Conservation (phyloP, 164 flowering plant species). For the Chimonanthus salicifolius region DNA sequence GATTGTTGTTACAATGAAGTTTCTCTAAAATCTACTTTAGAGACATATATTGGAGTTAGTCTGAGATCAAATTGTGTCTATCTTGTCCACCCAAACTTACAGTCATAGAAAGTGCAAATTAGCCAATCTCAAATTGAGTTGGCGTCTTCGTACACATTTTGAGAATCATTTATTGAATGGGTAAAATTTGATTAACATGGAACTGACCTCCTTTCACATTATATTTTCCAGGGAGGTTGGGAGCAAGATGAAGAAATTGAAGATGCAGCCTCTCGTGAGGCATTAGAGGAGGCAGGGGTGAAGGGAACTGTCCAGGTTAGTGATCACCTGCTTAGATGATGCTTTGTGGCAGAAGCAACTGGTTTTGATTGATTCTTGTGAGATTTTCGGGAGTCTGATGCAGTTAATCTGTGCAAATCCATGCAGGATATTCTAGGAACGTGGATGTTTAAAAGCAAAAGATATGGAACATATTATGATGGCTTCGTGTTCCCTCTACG, state of each 20-base stretch:
- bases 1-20: too few relatives aligned
- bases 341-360: neutral
- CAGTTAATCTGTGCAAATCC: neutral
- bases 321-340: neutral
- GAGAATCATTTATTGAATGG: too few relatives aligned
- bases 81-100: too few relatives aligned
- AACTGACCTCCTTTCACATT: neutral
- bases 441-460: constrained; percentile 77
- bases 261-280: constrained; percentile 68
- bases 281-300: constrained; percentile 83
- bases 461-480: constrained; percentile 46
- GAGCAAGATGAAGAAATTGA: constrained; percentile 58
- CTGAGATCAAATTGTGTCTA: too few relatives aligned
- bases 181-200: neutral
- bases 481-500: constrained; percentile 73
- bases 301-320: constrained; percentile 46
- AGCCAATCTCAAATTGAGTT: too few relatives aligned
- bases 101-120: too few relatives aligned
- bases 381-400: neutral
- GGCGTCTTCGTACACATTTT: too few relatives aligned
- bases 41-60: too few relatives aligned
- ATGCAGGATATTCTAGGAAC: constrained; percentile 53
- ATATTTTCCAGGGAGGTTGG: constrained; percentile 72
- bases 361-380: neutral
- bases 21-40: too few relatives aligned